phyloP scores from a whole-genome alignment of 78 protist species.

The Dictyostelium capitatum region DNA sequence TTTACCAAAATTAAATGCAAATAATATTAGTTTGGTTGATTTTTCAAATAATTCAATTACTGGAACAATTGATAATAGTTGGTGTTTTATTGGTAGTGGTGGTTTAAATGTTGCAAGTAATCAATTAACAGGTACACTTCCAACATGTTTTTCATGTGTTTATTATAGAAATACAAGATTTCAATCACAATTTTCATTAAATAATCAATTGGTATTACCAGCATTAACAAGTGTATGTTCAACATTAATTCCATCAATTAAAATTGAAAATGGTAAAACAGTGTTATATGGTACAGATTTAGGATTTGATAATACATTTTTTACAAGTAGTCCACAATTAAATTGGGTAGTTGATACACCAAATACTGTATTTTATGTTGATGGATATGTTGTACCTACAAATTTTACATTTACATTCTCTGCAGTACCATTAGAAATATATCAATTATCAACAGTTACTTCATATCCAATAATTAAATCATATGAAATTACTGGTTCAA shows the following conservation, averaged over 20 bases:
- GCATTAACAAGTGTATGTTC: not conserved
- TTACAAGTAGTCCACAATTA: not conserved
- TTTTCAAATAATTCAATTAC: not conserved
- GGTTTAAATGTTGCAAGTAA: not conserved
- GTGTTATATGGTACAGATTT: not conserved
- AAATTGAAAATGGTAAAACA: not conserved
- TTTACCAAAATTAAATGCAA: not conserved
- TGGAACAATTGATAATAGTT: not conserved
- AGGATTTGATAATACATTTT: not conserved
- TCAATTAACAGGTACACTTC: not conserved
- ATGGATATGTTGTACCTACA: not conserved
- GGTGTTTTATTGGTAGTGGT: not conserved
- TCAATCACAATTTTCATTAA: too few relatives aligned
- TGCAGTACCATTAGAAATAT: not conserved
- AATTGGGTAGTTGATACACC: not conserved
- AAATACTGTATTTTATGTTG: not conserved
- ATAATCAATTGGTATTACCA: not conserved
- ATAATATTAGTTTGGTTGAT: not conserved
- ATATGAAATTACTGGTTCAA: not conserved
- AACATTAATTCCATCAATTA: not conserved
- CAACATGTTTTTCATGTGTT: slow-evolving; percentile 3
- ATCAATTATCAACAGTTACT: not conserved
- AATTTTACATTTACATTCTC: not conserved
- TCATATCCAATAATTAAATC: not conserved
- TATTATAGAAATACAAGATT: too few relatives aligned